A percentile compares a stretch with the other conserved stretches of the same genome.
Evolutionary conservation across 441 rosid genomes (phyloP).

Genomic region (Hura crepitans): DNA sequence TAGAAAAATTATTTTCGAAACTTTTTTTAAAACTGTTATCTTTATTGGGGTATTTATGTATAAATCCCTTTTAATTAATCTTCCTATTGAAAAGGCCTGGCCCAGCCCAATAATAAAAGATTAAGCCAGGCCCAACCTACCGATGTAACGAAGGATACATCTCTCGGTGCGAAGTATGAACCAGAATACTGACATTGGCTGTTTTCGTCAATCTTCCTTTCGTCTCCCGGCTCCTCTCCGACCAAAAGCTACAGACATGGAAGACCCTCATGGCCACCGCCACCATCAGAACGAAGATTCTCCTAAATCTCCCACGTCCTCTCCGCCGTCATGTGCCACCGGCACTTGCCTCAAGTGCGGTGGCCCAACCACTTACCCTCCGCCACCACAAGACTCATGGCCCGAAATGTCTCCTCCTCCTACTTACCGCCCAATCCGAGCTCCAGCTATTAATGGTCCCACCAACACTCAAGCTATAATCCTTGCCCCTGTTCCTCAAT

Average conservation of each 20-base stretch:
- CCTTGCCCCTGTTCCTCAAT: constrained; percentile 77
- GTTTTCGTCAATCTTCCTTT: no score
- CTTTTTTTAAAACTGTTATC: no score
- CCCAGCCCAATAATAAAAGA: no score
- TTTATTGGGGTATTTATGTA: no score
- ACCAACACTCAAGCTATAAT: constrained; percentile 62
- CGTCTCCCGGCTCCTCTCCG: no score
- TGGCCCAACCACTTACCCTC: constrained; percentile 51
- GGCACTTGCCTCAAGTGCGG: constrained; percentile 62
- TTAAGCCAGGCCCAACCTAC: no score
- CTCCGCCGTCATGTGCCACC: constrained; percentile 25
- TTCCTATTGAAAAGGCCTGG: no score
- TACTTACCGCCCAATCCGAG: constrained; percentile 69
- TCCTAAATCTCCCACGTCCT: constrained; percentile 29
- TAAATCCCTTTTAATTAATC: no score
- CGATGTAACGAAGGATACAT: no score
- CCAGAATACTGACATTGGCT: no score
- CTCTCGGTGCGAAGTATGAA: no score
- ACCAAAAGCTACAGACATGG: constrained; percentile 34
- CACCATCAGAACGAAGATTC: constrained; percentile 9
- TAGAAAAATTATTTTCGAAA: no score
- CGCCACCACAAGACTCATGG: constrained; percentile 52
- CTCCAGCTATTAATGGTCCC: constrained; percentile 72
- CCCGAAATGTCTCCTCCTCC: constrained; percentile 72
- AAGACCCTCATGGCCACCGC: constrained; percentile 30